phyloP scores from a whole-genome alignment of 805 yeast species.

The Ogataea polymorpha region DNA sequence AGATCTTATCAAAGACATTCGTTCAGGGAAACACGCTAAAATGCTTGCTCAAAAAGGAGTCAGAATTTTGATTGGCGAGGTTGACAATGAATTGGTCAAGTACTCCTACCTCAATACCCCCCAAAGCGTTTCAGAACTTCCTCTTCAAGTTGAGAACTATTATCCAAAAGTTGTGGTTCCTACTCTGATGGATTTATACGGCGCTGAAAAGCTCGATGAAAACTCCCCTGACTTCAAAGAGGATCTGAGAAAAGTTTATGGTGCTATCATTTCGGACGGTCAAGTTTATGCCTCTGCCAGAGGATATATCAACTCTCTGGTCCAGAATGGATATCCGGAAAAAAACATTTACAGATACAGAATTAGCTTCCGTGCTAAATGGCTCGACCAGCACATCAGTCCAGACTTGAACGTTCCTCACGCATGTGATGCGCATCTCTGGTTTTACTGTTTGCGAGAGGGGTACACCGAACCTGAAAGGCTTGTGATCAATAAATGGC shows the following conservation, averaged over 20 bases:
- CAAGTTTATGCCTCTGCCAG: slow-evolving; percentile 40
- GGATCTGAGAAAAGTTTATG: slow-evolving; percentile 27
- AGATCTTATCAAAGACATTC: slow-evolving; percentile 31
- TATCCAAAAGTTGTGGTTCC: slow-evolving; percentile 33
- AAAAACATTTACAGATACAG: slow-evolving; percentile 30
- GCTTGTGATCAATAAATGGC: slow-evolving; percentile 23
- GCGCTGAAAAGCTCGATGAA: slow-evolving; percentile 14
- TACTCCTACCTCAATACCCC: slow-evolving; percentile 35
- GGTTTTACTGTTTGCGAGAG: slow-evolving; percentile 33
- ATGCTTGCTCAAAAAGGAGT: slow-evolving; percentile 19
- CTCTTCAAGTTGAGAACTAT: slow-evolving; percentile 34
- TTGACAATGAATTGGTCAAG: slow-evolving; percentile 32
- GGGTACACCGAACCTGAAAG: slow-evolving; percentile 31
- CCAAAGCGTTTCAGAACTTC: slow-evolving; percentile 25
- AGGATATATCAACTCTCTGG: slow-evolving; percentile 33
- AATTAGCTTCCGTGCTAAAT: slow-evolving; percentile 28
- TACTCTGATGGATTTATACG: slow-evolving; percentile 19
- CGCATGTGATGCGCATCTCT: slow-evolving; percentile 34
- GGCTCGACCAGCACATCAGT: slow-evolving; percentile 16
- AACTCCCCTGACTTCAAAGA: slow-evolving; percentile 9
- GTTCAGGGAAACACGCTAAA: slow-evolving; percentile 29
- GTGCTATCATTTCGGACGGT: slow-evolving; percentile 36
- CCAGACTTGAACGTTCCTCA: slow-evolving; percentile 34
- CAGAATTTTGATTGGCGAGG: slow-evolving; percentile 34
- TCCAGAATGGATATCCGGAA: slow-evolving; percentile 26